These are phyloP conservation scores for Ganoderma meredithae DNA, from an alignment of 1,284 basidiomycete species.

Conservation along the genomic window DNA sequence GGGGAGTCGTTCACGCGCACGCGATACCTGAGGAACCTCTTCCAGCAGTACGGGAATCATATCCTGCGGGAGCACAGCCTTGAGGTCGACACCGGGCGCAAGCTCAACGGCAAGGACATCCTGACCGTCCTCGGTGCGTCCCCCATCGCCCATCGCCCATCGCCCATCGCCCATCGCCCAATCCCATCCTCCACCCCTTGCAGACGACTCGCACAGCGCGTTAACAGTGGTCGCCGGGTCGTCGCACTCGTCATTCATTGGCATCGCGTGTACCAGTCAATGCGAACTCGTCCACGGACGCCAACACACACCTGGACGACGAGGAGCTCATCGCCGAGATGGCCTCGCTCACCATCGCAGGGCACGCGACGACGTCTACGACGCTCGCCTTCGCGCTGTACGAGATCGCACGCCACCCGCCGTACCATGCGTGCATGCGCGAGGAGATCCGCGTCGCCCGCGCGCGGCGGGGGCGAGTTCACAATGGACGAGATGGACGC, in stretches of 20 bases:
- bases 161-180: too few relatives aligned
- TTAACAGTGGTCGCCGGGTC: too few relatives aligned
- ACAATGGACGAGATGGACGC: slow-evolving; percentile 41
- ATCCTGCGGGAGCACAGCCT: slow-evolving; percentile 33
- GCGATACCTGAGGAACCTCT: slow-evolving; percentile 31
- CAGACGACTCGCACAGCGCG: too few relatives aligned
- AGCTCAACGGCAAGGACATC: slow-evolving; percentile 41
- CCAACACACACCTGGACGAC: slow-evolving; percentile 51
- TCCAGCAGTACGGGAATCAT: slow-evolving; percentile 32
- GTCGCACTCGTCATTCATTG: too few relatives aligned
- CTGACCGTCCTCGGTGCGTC: slow-evolving; percentile 51
- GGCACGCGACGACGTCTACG: slow-evolving; percentile 38
- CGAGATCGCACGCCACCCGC: slow-evolving; percentile 40
- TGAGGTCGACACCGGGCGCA: slow-evolving; percentile 19
- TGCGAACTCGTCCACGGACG: slow-evolving; percentile 56
- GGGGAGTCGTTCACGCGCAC: slow-evolving; percentile 37
- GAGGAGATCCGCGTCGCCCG: slow-evolving; percentile 38
- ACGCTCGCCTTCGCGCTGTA: slow-evolving; percentile 40
- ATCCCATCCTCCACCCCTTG: too few relatives aligned
- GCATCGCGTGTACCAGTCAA: slow-evolving; percentile 46
- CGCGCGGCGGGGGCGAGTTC: slow-evolving; percentile 38
- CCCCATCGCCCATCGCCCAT: slow-evolving; percentile 13
- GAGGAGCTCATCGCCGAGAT: slow-evolving; percentile 60
- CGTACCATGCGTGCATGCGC: slow-evolving; percentile 38
- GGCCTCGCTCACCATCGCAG: slow-evolving; percentile 45